A percentile compares a stretch with the other conserved stretches of the same genome.
Conservation (phyloP, 1,139 yeast species). For the Suhomyces atakaporum region DNA sequence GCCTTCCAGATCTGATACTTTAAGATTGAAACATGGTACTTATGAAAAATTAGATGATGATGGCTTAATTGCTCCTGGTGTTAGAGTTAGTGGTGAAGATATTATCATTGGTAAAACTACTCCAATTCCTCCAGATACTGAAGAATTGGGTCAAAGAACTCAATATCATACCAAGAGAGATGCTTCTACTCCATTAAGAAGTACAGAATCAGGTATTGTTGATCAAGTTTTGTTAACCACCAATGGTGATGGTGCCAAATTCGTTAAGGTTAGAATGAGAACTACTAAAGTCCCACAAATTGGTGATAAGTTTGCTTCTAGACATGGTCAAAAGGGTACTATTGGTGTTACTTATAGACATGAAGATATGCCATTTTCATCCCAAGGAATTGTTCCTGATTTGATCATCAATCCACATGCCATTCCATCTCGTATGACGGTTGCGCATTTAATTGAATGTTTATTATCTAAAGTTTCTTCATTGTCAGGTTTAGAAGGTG, state of each 20-base stretch:
- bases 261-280: constrained; percentile 98
- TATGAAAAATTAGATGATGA: constrained; percentile 97
- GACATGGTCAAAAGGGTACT: constrained; percentile 99
- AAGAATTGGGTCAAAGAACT: constrained; percentile 97
- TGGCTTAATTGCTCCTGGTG: constrained; percentile 97
- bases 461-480: constrained; percentile 93
- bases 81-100: constrained; percentile 97
- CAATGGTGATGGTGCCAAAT: constrained; percentile 95
- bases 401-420: constrained; percentile 98
- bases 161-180: constrained; percentile 98
- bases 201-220: constrained; percentile 97
- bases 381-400: constrained; percentile 96
- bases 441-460: constrained; percentile 98
- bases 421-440: constrained; percentile 99
- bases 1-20: constrained; percentile 91
- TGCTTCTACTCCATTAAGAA: constrained; percentile 95
- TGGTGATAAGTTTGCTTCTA: constrained; percentile 96
- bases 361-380: constrained; percentile 98
- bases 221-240: constrained; percentile 97
- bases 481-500: constrained; percentile 95
- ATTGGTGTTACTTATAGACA: constrained; percentile 98
- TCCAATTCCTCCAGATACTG: constrained; percentile 97
- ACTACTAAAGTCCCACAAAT: constrained; percentile 97
- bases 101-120: constrained; percentile 98
- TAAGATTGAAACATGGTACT: constrained; percentile 95